Conservation (phyloP, 2,329 filamentous ascomycete species). For the Huntiella savannae region DNA sequence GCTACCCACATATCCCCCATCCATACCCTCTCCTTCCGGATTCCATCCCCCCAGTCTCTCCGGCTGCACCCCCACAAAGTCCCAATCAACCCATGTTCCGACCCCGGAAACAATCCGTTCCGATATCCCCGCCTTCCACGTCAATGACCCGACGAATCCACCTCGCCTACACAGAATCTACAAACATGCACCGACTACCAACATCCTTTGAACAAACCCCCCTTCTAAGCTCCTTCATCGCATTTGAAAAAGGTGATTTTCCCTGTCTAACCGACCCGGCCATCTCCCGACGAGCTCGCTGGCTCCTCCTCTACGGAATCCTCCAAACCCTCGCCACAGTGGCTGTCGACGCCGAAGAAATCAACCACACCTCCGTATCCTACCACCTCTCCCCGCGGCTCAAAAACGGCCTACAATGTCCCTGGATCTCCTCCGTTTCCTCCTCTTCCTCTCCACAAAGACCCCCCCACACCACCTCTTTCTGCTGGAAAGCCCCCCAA, state of each 20-base stretch:
- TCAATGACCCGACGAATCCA: constrained; percentile 30
- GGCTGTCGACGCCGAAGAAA: constrained; percentile 34
- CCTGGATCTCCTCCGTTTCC: constrained; percentile 23
- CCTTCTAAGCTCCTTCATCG: constrained; percentile 34
- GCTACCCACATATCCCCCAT: constrained; percentile 46
- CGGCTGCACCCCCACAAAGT: neutral
- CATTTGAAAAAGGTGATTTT: constrained; percentile 36
- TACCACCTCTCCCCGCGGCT: constrained; percentile 39
- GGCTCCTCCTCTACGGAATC: constrained; percentile 41
- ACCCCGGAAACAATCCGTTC: constrained; percentile 12
- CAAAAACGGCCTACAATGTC: constrained; percentile 30
- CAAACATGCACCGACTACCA: constrained; percentile 37
- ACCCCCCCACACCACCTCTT: constrained; percentile 29
- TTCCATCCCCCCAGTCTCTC: constrained; percentile 19
- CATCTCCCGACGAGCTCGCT: constrained; percentile 37
- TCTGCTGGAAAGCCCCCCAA: constrained; percentile 26
- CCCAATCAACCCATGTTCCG: constrained; percentile 15
- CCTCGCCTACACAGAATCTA: constrained; percentile 39
- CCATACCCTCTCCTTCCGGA: constrained; percentile 47
- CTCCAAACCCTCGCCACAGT: constrained; percentile 40
- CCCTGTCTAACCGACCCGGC: constrained; percentile 32
- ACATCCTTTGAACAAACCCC: constrained; percentile 32
- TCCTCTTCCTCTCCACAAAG: constrained; percentile 16
- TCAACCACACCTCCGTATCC: constrained; percentile 32
- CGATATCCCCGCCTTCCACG: constrained; percentile 13